Evolutionary conservation across 441 rosid genomes (phyloP), one percentile per base, ranked within the genome.

Genomic region (Euphorbia neoarborescens): DNA sequence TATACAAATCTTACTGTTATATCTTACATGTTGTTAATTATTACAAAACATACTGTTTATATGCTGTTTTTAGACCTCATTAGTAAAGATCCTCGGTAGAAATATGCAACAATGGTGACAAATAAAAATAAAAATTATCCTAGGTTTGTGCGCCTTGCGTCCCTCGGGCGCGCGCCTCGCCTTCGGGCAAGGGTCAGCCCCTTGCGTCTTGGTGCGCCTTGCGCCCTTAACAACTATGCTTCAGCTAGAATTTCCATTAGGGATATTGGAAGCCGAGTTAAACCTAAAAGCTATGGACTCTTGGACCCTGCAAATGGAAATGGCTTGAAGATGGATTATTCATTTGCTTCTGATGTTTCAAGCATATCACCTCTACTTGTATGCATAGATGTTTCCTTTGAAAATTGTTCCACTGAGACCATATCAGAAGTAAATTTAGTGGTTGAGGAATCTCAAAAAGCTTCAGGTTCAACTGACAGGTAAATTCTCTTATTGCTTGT

Each of bases 291-390:
- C 63, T 84, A 89, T 75, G 68, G 69, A 57, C 96, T 91, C 66
- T 73, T 94, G 75, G 96, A 91, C 74, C 88, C 94, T 71, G 81
- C 90, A 60, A 85, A 83, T 76, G 90, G 97, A 76, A 86, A 83
- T 82, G 99, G 97, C 75, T 81, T 94, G 86, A 90, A 87, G 84
- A 88, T 86, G 74, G 91, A 86, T 66, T 94, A 90, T 78, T 76
- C 89, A 72, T 94, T 89, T 83, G 84, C 92, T 66, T 84, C 94
- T 67, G 85, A 90, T 79, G 77, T 81, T 74, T 86, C 97, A 32
- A 78, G 77, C 66, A 74, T 81, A 78, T 94, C 99, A 28, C 84
- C 81, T 65, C 78, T 79, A 57, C 91, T 86, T 77, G 82, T 89
- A 40, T 81, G 94, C 76, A 75, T 89, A 28, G 88, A 90, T 77